These are phyloP conservation scores for Pelargonium myrrhifolium DNA, from an alignment of 441 rosid species.

Conservation along the genomic window DNA sequence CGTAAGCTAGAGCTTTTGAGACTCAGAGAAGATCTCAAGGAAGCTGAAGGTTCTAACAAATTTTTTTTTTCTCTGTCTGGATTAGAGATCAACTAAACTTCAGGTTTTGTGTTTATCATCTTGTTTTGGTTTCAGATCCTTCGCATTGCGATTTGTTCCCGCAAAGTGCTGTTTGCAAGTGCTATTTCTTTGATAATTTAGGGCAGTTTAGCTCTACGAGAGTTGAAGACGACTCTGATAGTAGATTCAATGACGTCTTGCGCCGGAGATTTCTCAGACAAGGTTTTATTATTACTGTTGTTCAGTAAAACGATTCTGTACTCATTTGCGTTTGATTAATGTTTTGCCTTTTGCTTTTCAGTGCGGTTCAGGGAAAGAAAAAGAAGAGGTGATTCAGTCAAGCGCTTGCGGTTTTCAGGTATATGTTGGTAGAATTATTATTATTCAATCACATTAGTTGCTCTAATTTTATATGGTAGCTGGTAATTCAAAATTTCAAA, in stretches of 20 bases:
- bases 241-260: constrained; percentile 54
- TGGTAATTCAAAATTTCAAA: not conserved
- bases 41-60: constrained; percentile 52
- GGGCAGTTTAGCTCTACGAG: constrained; percentile 41
- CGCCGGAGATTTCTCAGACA: constrained; percentile 73
- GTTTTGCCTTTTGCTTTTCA: constrained; percentile 18
- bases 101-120: not conserved
- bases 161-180: constrained; percentile 60
- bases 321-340: constrained; percentile 1
- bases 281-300: constrained; percentile 25
- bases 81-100: not conserved
- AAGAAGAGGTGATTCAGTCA: constrained; percentile 29
- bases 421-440: not conserved
- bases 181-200: constrained; percentile 71
- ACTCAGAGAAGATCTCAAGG: constrained; percentile 64
- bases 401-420: constrained; percentile 40
- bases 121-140: constrained; percentile 34
- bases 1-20: constrained; percentile 61
- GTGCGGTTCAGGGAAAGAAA: constrained; percentile 45
- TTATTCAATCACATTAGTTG: not conserved
- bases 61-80: not conserved
- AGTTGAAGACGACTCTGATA: constrained; percentile 35
- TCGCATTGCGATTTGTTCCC: constrained; percentile 50
- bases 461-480: not conserved
- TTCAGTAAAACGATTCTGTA: not conserved